These are phyloP conservation scores for Curvularia verruculosa DNA, from an alignment of 2,329 filamentous ascomycete species.

Conservation along the genomic window DNA sequence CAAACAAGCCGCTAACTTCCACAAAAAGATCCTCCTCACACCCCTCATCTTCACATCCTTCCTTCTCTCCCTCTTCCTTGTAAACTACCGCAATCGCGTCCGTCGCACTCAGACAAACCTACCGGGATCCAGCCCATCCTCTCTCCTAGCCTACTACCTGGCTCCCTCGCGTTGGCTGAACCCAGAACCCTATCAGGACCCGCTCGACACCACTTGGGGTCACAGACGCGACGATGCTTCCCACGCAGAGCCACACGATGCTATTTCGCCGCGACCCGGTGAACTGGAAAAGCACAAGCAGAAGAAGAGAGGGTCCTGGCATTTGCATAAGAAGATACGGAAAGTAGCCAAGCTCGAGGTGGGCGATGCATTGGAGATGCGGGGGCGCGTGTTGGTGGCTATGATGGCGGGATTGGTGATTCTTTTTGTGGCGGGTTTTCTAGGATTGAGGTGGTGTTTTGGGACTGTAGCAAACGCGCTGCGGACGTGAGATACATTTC, in stretches of 20 bases:
- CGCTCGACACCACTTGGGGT: slow-evolving; percentile 36
- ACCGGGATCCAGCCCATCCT: slow-evolving; percentile 21
- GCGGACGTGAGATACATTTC: not conserved
- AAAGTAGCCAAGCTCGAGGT: slow-evolving; percentile 68
- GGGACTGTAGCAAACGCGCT: not conserved
- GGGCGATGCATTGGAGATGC: slow-evolving; percentile 67
- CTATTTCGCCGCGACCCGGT: slow-evolving; percentile 20
- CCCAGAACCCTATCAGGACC: slow-evolving; percentile 54
- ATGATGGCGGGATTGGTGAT: slow-evolving; percentile 50
- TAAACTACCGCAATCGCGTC: slow-evolving; percentile 64
- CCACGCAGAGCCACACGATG: slow-evolving; percentile 32
- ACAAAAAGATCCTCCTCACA: slow-evolving; percentile 59
- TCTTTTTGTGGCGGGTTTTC: slow-evolving; percentile 22
- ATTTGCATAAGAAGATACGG: slow-evolving; percentile 52
- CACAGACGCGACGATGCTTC: slow-evolving; percentile 15
- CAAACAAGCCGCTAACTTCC: not conserved
- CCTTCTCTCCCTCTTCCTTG: slow-evolving; percentile 67
- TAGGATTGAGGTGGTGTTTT: slow-evolving; percentile 31
- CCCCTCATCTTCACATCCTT: slow-evolving; percentile 69
- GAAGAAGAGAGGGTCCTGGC: slow-evolving; percentile 41
- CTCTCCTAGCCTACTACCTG: slow-evolving; percentile 34
- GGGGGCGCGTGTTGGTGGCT: slow-evolving; percentile 59
- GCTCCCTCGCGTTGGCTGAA: slow-evolving; percentile 39
- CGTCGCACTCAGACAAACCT: slow-evolving; percentile 52
- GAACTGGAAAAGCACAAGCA: not conserved